phyloP scores from a whole-genome alignment of 139 green algal species.

The Asterochloris sp. region DNA sequence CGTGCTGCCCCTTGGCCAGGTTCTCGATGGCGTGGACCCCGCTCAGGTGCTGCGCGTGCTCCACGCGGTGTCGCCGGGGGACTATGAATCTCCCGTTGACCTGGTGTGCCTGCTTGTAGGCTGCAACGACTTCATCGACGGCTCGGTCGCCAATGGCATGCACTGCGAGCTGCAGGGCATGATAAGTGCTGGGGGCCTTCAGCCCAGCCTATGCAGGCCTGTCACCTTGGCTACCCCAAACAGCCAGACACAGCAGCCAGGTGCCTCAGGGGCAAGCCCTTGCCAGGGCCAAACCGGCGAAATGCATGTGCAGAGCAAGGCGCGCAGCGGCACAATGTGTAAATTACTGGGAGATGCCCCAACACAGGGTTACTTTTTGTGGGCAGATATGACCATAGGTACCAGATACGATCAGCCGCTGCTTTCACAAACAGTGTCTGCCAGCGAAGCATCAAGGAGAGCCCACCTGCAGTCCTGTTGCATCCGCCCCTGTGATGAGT shows the following conservation, averaged over 20 bases:
- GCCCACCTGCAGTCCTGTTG: constrained; percentile 5
- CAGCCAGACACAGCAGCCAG: too few relatives aligned
- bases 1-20: constrained; percentile 18
- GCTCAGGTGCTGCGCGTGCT: constrained; percentile 63
- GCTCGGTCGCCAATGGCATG: constrained; percentile 76
- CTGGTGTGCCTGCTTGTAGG: not conserved
- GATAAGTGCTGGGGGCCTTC: not conserved
- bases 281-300: too few relatives aligned
- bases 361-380: too few relatives aligned
- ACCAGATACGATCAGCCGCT: too few relatives aligned
- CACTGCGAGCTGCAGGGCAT: constrained; percentile 47
- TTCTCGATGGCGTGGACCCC: not conserved
- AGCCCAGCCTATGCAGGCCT: too few relatives aligned
- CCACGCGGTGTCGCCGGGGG: constrained; percentile 24
- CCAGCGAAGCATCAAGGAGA: not conserved
- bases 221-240: too few relatives aligned
- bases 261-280: too few relatives aligned
- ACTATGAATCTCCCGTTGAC: too few relatives aligned
- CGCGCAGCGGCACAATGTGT: too few relatives aligned
- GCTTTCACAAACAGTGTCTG: not conserved
- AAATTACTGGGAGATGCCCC: too few relatives aligned
- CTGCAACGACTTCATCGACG: constrained; percentile 59
- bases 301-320: too few relatives aligned
- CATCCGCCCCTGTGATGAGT: not conserved
- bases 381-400: too few relatives aligned